These are phyloP conservation scores for Elsinoe batatas DNA, from an alignment of 2,329 filamentous ascomycete genomes.

Conservation along the genomic window DNA sequence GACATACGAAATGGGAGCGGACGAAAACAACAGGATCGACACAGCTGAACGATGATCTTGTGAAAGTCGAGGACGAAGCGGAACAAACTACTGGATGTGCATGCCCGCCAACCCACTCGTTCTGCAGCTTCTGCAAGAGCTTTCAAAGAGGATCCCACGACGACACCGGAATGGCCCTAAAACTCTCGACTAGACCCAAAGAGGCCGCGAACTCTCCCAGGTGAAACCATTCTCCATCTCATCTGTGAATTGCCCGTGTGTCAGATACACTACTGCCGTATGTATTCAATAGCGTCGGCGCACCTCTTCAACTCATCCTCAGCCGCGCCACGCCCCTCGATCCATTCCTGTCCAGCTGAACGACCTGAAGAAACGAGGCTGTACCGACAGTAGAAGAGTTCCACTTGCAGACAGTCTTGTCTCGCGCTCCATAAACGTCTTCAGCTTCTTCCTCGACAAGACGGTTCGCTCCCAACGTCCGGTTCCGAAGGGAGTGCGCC, in stretches of 20 bases:
- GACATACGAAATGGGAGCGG: too few relatives aligned
- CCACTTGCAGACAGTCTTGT: constrained; percentile 4
- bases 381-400: background rate
- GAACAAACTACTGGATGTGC: background rate
- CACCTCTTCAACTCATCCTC: background rate
- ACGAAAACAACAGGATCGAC: too few relatives aligned
- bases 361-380: background rate
- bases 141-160: too few relatives aligned
- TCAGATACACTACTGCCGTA: constrained; percentile 1
- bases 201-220: background rate
- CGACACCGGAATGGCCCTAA: too few relatives aligned
- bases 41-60: too few relatives aligned
- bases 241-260: background rate
- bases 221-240: background rate
- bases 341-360: background rate
- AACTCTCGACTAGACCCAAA: too few relatives aligned
- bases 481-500: background rate
- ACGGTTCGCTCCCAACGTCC: background rate
- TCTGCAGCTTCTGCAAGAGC: background rate
- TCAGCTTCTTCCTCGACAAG: background rate
- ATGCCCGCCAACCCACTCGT: background rate
- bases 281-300: background rate
- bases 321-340: constrained; percentile 1
- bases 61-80: too few relatives aligned
- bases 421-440: background rate